Base-by-base conservation (phyloP, 225 moss, liverwort and hornwort genomes). In the Polytrichum formosum region DNA sequence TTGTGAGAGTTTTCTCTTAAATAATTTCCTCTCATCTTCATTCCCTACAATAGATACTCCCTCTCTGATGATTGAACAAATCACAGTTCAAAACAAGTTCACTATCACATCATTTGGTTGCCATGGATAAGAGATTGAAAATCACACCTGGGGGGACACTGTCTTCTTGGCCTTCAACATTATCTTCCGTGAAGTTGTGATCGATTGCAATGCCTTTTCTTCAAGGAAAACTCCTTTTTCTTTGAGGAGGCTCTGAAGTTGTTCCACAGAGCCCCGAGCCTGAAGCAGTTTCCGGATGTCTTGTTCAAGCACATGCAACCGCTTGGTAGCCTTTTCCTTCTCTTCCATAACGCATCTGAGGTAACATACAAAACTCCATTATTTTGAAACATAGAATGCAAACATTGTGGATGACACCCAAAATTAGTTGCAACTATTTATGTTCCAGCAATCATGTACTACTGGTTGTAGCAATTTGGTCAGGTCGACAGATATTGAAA, bases 221-320 rank as follows among this genome's bases (percentile, higher is more conserved):
- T 54, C 82, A 25, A 88, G 10, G 22, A 68, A 70, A 35, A 93
- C 81, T 20, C 95, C 93, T 64, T 93, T 96, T 7, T 93, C 95
- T 25, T 72, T 77, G 1, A 96, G 79, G 28, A 96, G 77, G 33
- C 26, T 88, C 68, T 91, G 91, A 21, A 96, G 91, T 31, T 85
- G 90, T 55, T 96, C 93, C 64, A 96, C 85, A 2, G 93, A 93
- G 19, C 93, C 91, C 16, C 87, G 77, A 0, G 91, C 88, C 21
- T 81, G 64, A 64, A 96, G 81, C 25, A 96, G 21, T 67, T 84
- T 85, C 67, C 72, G 80, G 23, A 96, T 83, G 72, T 96, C 95
- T 6, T 82, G 70, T 81, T 96, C 91, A 0, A 96, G 67, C 1
- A 78, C 87, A 23, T 85, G 85, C 68, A 96, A 77, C 2, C 87